Conservation (phyloP, 495 filamentous ascomycete species). For the Penicillium egyptiacum region DNA sequence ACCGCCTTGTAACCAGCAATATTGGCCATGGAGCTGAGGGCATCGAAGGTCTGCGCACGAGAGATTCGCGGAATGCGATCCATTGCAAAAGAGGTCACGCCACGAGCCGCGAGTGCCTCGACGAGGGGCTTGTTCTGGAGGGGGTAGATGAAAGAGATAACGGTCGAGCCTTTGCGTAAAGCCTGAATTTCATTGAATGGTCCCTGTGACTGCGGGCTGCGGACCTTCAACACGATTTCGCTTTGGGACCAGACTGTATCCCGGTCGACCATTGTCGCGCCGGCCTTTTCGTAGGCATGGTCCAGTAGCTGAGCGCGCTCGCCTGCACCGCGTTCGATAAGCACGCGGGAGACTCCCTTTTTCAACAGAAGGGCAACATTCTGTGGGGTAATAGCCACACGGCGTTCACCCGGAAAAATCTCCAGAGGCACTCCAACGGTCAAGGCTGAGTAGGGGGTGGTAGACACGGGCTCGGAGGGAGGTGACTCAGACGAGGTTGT, state of each 20-base stretch:
- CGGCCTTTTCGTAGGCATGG: slow-evolving; percentile 67
- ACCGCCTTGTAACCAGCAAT: slow-evolving; percentile 87
- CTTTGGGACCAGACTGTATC: slow-evolving; percentile 63
- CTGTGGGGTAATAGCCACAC: slow-evolving; percentile 76
- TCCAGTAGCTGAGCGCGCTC: slow-evolving; percentile 69
- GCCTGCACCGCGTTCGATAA: slow-evolving; percentile 76
- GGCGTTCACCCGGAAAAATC: slow-evolving; percentile 67
- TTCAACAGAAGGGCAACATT: slow-evolving; percentile 75
- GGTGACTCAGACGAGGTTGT: slow-evolving; percentile 24
- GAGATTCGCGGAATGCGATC: slow-evolving; percentile 83
- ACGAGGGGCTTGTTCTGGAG: slow-evolving; percentile 68
- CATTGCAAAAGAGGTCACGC: slow-evolving; percentile 74
- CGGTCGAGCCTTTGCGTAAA: slow-evolving; percentile 60
- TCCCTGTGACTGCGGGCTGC: slow-evolving; percentile 58
- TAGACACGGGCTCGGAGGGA: slow-evolving; percentile 53
- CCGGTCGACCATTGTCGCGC: slow-evolving; percentile 67
- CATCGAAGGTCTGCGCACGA: slow-evolving; percentile 78
- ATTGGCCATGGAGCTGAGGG: slow-evolving; percentile 75
- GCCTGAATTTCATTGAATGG: slow-evolving; percentile 58
- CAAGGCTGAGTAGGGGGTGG: slow-evolving; percentile 64
- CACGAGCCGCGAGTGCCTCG: slow-evolving; percentile 61
- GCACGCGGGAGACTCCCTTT: slow-evolving; percentile 71
- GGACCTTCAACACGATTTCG: slow-evolving; percentile 77
- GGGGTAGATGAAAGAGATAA: slow-evolving; percentile 76
- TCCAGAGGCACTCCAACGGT: slow-evolving; percentile 72